phyloP scores from a whole-genome alignment of 179 eudicot genomes.

The Camellia oleifera region DNA sequence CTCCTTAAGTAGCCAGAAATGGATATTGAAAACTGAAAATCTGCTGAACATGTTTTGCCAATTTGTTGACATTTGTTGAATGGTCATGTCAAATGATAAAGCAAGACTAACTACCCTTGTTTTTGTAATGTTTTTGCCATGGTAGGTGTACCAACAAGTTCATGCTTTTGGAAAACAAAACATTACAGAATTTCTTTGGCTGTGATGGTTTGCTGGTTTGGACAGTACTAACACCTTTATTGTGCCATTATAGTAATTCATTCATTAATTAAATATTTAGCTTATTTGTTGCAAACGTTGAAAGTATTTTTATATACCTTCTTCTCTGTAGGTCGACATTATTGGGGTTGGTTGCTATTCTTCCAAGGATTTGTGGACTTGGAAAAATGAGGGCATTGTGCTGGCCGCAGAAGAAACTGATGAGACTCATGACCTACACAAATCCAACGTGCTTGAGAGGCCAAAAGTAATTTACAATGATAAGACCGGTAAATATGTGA shows the following conservation, averaged over 20 bases:
- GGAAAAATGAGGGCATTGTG: conserved; percentile 95
- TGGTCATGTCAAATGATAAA: background rate
- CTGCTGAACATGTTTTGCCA: background rate
- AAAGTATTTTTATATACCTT: background rate
- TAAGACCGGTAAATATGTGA: conserved; percentile 72
- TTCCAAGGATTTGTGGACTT: conserved; percentile 90
- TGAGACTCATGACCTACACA: conserved; percentile 87
- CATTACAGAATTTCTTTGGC: background rate
- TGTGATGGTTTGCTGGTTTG: background rate
- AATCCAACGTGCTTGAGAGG: conserved; percentile 85
- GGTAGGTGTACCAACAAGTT: background rate
- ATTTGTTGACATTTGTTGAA: background rate
- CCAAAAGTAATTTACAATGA: conserved; percentile 90
- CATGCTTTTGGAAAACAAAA: background rate
- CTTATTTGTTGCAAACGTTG: conserved; percentile 2
- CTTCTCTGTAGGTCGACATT: conserved; percentile 65
- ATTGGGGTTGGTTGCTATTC: conserved; percentile 98
- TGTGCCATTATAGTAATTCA: background rate
- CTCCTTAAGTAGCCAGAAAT: background rate
- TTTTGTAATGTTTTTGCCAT: background rate
- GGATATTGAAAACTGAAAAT: background rate
- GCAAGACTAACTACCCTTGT: background rate
- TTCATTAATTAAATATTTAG: background rate
- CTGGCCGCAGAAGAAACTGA: conserved; percentile 72
- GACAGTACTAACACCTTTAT: background rate